phyloP scores from a whole-genome alignment of 1,284 basidiomycete genomes.

The Dichomitus squalens region DNA sequence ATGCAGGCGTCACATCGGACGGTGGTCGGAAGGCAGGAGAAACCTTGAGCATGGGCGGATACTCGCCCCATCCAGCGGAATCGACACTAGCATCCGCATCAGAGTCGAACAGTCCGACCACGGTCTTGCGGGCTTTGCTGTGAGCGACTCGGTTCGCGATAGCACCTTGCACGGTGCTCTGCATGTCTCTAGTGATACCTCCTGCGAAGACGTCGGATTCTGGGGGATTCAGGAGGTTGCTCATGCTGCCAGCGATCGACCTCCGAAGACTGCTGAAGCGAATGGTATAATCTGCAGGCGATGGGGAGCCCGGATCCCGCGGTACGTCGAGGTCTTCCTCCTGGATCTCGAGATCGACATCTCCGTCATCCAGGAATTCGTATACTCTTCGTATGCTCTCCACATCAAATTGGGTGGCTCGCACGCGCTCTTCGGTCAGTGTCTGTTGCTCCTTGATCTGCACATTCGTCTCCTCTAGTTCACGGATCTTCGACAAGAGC shows the following conservation, averaged over 20 bases:
- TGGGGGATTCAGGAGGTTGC: conserved; percentile 19
- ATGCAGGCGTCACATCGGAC: conserved; percentile 22
- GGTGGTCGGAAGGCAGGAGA: conserved; percentile 24
- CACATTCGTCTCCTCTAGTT: conserved; percentile 76
- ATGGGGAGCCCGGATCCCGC: not conserved
- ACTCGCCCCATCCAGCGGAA: conserved; percentile 8
- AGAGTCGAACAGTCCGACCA: conserved; percentile 65
- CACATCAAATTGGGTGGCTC: conserved; percentile 71
- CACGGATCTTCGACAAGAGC: conserved; percentile 75
- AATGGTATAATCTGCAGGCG: conserved; percentile 36
- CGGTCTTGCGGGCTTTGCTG: conserved; percentile 53
- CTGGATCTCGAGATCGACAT: conserved; percentile 46
- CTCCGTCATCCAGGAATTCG: conserved; percentile 65
- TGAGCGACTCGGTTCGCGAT: conserved; percentile 5
- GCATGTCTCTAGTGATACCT: conserved; percentile 37
- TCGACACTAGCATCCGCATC: conserved; percentile 3
- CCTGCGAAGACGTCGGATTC: conserved; percentile 31
- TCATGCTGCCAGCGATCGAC: conserved; percentile 37
- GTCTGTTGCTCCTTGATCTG: conserved; percentile 70
- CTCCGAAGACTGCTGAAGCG: conserved; percentile 47
- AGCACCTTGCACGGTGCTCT: conserved; percentile 35
- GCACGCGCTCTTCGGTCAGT: conserved; percentile 60
- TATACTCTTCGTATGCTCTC: conserved; percentile 71
- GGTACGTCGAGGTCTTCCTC: conserved; percentile 35
- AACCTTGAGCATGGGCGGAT: conserved; percentile 23